Percentiles rank a stretch among this genome's conserved stretches.
Conservation (phyloP, 495 filamentous ascomycete species). For the Aspergillus cavernicola region DNA sequence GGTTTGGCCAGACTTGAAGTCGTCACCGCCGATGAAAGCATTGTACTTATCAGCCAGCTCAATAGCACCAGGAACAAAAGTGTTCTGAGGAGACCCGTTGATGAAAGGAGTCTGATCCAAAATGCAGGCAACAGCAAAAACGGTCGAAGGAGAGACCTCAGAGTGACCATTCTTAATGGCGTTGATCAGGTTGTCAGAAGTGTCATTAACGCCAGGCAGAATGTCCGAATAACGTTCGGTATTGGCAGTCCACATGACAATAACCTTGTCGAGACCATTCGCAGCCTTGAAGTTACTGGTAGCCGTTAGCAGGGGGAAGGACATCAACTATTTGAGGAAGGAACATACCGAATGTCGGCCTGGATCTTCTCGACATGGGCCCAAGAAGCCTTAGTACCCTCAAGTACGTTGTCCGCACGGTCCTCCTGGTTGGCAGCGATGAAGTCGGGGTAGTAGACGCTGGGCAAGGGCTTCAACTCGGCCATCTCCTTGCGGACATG, state of each 20-base stretch:
- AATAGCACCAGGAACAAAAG: slow-evolving; percentile 90
- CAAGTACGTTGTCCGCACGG: slow-evolving; percentile 86
- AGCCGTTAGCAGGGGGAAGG: slow-evolving; percentile 25
- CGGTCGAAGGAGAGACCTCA: slow-evolving; percentile 88
- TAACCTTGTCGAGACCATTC: slow-evolving; percentile 88
- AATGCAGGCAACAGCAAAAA: slow-evolving; percentile 93
- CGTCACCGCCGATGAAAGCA: slow-evolving; percentile 95
- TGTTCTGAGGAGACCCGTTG: slow-evolving; percentile 99
- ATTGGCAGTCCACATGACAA: slow-evolving; percentile 98
- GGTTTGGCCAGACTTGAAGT: slow-evolving; percentile 99
- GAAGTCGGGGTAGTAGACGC: slow-evolving; percentile 98
- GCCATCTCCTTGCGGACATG: slow-evolving; percentile 91
- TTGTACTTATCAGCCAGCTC: slow-evolving; percentile 82
- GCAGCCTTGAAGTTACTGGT: slow-evolving; percentile 81
- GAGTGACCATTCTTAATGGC: slow-evolving; percentile 81
- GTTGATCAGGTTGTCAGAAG: slow-evolving; percentile 86
- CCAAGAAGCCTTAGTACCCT: slow-evolving; percentile 75
- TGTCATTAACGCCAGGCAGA: slow-evolving; percentile 88
- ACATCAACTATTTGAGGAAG: not conserved
- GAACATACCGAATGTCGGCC: slow-evolving; percentile 81
- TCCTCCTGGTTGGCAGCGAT: slow-evolving; percentile 98
- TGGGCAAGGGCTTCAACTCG: slow-evolving; percentile 82
- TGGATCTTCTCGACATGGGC: slow-evolving; percentile 93
- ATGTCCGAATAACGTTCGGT: slow-evolving; percentile 95
- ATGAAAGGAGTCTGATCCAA: slow-evolving; percentile 91